Evolutionary conservation across 139 green algal genomes (phyloP).

Genomic region (Chlamydomonas sp.): DNA sequence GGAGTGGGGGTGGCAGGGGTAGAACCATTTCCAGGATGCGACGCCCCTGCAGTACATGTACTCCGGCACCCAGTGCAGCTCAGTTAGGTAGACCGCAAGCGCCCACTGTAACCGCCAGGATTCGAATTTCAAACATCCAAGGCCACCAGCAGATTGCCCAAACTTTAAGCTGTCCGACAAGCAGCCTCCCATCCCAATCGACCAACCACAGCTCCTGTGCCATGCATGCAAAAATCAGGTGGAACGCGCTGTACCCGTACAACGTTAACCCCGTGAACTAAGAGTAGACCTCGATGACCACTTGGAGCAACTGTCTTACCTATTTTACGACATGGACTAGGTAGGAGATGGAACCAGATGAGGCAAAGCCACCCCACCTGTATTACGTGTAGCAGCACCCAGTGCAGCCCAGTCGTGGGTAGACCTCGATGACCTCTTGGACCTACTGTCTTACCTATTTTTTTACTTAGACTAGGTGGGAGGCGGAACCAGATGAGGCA

Average conservation of each 20-base stretch:
- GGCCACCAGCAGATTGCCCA: too few relatives aligned
- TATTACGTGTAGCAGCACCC: background rate
- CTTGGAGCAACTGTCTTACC: too few relatives aligned
- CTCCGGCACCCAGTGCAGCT: constrained; percentile 84
- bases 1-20: constrained; percentile 79
- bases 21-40: constrained; percentile 90
- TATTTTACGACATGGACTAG: too few relatives aligned
- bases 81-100: constrained; percentile 76
- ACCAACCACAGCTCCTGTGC: too few relatives aligned
- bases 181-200: too few relatives aligned
- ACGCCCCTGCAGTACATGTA: constrained; percentile 45
- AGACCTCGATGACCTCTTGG: constrained; percentile 48
- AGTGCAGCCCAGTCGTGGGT: background rate
- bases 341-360: too few relatives aligned
- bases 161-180: too few relatives aligned
- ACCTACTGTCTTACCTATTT: too few relatives aligned
- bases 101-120: too few relatives aligned
- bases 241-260: background rate
- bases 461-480: too few relatives aligned
- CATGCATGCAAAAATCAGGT: background rate
- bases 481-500: too few relatives aligned
- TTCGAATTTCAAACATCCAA: too few relatives aligned
- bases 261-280: constrained; percentile 13
- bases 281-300: constrained; percentile 48
- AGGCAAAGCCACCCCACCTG: background rate